Conservation (phyloP, 345 rosid genomes). For the Atalantia buxifolia region DNA sequence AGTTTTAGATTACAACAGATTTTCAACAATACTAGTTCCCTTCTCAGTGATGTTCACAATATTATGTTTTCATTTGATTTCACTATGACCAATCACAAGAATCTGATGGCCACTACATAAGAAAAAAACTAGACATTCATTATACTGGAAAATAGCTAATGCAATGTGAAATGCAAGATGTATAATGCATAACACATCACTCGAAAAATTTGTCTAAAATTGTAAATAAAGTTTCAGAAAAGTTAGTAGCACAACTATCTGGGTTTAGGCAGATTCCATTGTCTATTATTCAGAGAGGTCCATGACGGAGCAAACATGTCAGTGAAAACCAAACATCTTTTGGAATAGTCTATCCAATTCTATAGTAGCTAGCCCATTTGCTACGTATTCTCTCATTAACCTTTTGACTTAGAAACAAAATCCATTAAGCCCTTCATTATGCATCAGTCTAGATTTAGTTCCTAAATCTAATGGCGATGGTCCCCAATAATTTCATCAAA, state of each 20-base stretch:
- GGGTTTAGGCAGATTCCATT: not conserved
- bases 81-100: not conserved
- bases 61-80: not conserved
- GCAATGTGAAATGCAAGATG: not conserved
- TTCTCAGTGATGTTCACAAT: not conserved
- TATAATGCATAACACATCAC: not conserved
- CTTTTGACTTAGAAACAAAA: not conserved
- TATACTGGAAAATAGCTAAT: not conserved
- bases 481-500: not conserved
- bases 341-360: not conserved
- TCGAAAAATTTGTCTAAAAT: not conserved
- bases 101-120: not conserved
- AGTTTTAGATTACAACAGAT: not conserved
- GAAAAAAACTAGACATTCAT: not conserved
- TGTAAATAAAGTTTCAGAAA: not conserved
- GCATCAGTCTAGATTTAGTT: not conserved
- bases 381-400: not conserved
- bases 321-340: conserved; percentile 1
- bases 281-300: not conserved
- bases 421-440: not conserved
- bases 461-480: not conserved
- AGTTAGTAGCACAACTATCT: not conserved
- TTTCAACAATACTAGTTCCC: not conserved
- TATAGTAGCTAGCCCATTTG: not conserved
- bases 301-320: not conserved